Conservation (phyloP, 2,329 filamentous ascomycete genomes). For the Aspergillus niger region DNA sequence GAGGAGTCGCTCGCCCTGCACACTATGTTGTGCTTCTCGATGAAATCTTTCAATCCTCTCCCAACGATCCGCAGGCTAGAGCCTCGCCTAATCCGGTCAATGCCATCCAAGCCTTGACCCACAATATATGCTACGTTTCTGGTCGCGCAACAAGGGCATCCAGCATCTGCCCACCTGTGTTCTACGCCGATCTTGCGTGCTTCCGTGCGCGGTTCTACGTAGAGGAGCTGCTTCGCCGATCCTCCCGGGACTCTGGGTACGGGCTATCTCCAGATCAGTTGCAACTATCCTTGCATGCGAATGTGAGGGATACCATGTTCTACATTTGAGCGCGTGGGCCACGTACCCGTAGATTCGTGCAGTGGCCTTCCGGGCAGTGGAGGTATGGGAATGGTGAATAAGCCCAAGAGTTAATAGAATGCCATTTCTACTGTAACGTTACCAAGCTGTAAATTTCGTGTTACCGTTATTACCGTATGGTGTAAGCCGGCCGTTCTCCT, state of each 20-base stretch:
- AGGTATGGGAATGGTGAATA: not conserved
- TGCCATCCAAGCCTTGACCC: constrained; percentile 67
- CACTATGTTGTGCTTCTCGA: constrained; percentile 75
- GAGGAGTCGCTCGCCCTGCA: constrained; percentile 77
- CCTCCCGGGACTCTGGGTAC: not conserved
- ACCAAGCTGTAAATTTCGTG: too few species aligned
- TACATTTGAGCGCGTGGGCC: constrained; percentile 1
- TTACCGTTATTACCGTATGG: too few species aligned
- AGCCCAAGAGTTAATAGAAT: not conserved
- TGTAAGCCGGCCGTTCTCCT: too few species aligned
- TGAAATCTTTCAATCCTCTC: constrained; percentile 58
- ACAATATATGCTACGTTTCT: constrained; percentile 79
- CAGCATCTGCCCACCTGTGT: constrained; percentile 82
- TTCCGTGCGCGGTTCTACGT: constrained; percentile 71
- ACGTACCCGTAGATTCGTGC: too few species aligned
- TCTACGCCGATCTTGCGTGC: constrained; percentile 86
- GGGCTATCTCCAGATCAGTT: not conserved
- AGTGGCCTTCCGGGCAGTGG: not conserved
- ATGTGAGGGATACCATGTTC: constrained; percentile 11
- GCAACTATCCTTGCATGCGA: not conserved
- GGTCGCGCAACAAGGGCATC: constrained; percentile 87
- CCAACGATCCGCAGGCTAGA: not conserved
- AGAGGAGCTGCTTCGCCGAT: not conserved
- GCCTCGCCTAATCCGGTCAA: not conserved
- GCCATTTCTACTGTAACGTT: too few species aligned